These are phyloP conservation scores for Paraglomus occultum DNA, from an alignment of 192 early-diverging fungal genomes.

Conservation along the genomic window DNA sequence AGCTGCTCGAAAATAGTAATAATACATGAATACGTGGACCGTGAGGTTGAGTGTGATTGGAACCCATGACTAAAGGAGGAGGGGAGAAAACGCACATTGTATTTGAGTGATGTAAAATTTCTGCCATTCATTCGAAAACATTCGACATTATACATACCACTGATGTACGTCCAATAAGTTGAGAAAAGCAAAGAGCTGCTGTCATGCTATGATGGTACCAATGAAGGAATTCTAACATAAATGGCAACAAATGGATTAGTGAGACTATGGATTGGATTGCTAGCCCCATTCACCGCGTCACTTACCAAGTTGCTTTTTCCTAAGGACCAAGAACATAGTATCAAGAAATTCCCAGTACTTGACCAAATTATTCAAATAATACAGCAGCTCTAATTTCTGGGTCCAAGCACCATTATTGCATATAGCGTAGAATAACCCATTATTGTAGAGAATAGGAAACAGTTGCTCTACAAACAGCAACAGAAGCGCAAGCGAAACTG, in stretches of 20 bases:
- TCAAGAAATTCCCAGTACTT: conserved; percentile 90
- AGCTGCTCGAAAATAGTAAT: conserved; percentile 82
- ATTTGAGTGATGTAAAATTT: background rate
- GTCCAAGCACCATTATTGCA: conserved; percentile 71
- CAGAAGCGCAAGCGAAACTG: conserved; percentile 66
- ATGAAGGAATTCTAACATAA: conserved; percentile 75
- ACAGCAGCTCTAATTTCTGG: conserved; percentile 75
- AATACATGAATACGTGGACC: conserved; percentile 92
- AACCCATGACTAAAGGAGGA: conserved; percentile 65
- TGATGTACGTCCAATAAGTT: conserved; percentile 70
- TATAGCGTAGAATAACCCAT: conserved; percentile 72
- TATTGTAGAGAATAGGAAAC: conserved; percentile 60
- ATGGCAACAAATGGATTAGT: background rate
- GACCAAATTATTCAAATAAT: conserved; percentile 91
- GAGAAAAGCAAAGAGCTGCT: conserved; percentile 80
- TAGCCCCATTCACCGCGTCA: background rate
- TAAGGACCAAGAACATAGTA: conserved; percentile 82
- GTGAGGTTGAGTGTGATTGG: conserved; percentile 80
- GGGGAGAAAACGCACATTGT: background rate
- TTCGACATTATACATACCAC: conserved; percentile 55
- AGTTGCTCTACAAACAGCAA: conserved; percentile 75
- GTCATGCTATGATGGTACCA: conserved; percentile 93
- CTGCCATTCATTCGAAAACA: background rate
- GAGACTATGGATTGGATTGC: too few relatives aligned
- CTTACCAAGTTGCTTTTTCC: conserved; percentile 77